These are phyloP conservation scores for Apiotrichum laibachii DNA, from an alignment of 1,284 basidiomycete genomes.

Conservation along the genomic window DNA sequence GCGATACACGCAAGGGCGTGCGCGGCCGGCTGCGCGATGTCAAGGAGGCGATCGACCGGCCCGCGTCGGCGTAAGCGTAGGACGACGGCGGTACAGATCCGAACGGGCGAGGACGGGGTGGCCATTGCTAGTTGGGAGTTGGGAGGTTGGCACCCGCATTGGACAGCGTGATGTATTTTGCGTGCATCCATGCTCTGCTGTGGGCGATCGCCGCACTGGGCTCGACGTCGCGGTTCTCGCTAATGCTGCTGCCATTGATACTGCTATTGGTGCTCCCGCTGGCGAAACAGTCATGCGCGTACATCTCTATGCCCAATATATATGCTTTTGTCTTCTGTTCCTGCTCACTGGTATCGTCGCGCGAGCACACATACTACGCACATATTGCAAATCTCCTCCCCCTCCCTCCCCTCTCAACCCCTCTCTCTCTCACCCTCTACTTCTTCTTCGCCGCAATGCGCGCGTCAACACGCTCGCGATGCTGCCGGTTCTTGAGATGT, in stretches of 20 bases:
- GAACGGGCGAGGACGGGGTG: too few species aligned
- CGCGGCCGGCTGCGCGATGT: slow-evolving; percentile 37
- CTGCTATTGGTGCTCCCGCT: too few species aligned
- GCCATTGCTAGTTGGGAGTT: too few species aligned
- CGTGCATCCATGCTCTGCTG: background rate
- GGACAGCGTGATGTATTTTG: background rate
- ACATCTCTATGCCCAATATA: slow-evolving; percentile 6
- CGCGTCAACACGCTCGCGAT: slow-evolving; percentile 61
- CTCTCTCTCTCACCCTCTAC: background rate
- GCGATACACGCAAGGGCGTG: slow-evolving; percentile 42
- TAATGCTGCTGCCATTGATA: background rate
- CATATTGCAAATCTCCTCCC: background rate
- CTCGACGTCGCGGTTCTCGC: background rate
- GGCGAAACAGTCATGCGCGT: background rate
- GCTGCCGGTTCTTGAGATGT: slow-evolving; percentile 75
- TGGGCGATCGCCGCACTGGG: too few species aligned
- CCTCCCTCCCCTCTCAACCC: too few species aligned
- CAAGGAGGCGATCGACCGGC: slow-evolving; percentile 25
- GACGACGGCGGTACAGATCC: background rate
- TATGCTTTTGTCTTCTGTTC: too few species aligned
- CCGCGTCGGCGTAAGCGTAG: background rate
- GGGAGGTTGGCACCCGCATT: too few species aligned
- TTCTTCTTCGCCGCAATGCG: slow-evolving; percentile 7
- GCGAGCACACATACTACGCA: background rate
- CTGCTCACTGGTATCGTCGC: background rate